phyloP scores from a whole-genome alignment of 305 asterid species.

The Euphrasia arctica region DNA sequence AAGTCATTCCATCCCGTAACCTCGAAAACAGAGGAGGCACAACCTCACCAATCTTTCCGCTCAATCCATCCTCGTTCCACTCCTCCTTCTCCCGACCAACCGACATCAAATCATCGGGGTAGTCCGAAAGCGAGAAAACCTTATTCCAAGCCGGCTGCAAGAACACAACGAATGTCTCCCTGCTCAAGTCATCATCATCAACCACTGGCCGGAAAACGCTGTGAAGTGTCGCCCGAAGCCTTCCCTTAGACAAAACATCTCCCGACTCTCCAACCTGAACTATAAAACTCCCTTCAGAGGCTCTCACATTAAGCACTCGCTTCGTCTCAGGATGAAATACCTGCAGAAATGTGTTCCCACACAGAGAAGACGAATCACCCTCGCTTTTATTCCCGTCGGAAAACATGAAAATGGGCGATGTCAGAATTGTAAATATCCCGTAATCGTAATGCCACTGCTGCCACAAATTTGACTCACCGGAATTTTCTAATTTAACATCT shows the following conservation, averaged over 20 bases:
- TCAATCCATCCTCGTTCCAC: conserved; percentile 31
- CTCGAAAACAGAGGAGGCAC: conserved; percentile 69
- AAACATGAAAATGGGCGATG: conserved; percentile 62
- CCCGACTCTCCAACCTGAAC: conserved; percentile 95
- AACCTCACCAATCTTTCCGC: conserved; percentile 34
- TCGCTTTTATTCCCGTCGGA: conserved; percentile 30
- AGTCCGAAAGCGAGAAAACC: conserved; percentile 52
- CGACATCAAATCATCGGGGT: conserved; percentile 33
- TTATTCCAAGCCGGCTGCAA: conserved; percentile 89
- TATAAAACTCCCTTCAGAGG: conserved; percentile 57
- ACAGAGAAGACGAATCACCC: conserved; percentile 48
- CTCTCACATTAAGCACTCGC: conserved; percentile 47
- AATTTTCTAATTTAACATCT: conserved; percentile 21
- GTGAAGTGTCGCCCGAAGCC: conserved; percentile 88
- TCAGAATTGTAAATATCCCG: conserved; percentile 74
- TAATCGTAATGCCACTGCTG: conserved; percentile 98
- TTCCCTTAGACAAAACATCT: conserved; percentile 72
- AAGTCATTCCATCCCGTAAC: conserved; percentile 75
- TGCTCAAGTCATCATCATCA: conserved; percentile 45
- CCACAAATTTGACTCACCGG: conserved; percentile 45
- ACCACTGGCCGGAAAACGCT: conserved; percentile 54
- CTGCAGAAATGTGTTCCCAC: conserved; percentile 63
- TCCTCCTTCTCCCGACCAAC: conserved; percentile 22
- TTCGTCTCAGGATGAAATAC: conserved; percentile 62
- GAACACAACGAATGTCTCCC: conserved; percentile 88